Evolutionary conservation across 495 filamentous ascomycete genomes (phyloP), one percentile per base, ranked within the genome.

Genomic region (Pyrenopolyporus hunteri): DNA sequence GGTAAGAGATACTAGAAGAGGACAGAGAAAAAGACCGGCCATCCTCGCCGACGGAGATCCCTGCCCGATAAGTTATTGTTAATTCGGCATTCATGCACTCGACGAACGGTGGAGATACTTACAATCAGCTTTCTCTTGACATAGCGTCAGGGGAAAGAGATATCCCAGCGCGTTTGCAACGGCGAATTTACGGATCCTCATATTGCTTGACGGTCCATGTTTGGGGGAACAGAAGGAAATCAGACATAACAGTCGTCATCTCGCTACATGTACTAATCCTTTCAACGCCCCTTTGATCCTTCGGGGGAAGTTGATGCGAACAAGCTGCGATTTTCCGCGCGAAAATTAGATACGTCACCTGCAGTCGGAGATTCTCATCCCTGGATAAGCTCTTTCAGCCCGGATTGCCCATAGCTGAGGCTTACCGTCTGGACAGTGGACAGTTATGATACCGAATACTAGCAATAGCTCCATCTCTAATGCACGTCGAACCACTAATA

Each of bases 1-100:
- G 77, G 56, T 84, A 84, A 13, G 80, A 82, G 25, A 82, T 72
- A 56, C 72, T 74, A 19, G 76, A 68, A 16, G 78, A 81, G 49
- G 78, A 76, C 9, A 84, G 68, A 10, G 78, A 69, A 55, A 84
- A 84, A 5, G 72, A 74, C 9, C 55, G 63, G 2, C 70, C 78
- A 8, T 78, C 53, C 2, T 50, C 79, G 23, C 74, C 69, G 5
- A 77, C 78, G 14, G 73, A 70, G 23, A 82, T 74, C 55, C 72
- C 76, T 78, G 25, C 57, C 66, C 59, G 66, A 64, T 65, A 40
- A 46, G 49, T 70, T 53, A 50, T 32, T 63, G 57, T 10, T 67
- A 51, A 37, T 45, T 33, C 28, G n/a, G 16, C 40, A 23, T 59
- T 52, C n/a, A 55, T 63, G 56, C 61, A 59, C 55, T 64, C 20